A percentile compares a stretch with the other conserved stretches of the same genome.
Evolutionary conservation across 2,329 filamentous ascomycete genomes (phyloP).

Genomic region (Talaromyces sp.): DNA sequence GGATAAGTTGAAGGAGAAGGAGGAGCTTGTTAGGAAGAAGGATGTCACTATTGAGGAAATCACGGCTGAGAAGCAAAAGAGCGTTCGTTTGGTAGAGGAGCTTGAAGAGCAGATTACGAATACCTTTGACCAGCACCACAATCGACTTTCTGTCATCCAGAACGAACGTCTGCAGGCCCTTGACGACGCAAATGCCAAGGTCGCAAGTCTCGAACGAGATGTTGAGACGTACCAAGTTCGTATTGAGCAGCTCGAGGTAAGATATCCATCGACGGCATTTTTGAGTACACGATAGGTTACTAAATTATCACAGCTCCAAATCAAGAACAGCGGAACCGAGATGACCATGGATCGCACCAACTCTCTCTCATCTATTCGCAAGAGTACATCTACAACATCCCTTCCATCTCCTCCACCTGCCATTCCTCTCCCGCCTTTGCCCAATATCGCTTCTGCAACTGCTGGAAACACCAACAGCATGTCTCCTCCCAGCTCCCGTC

Average conservation of each 20-base stretch:
- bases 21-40: slow-evolving; percentile 46
- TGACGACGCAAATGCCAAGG: slow-evolving; percentile 71
- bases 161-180: slow-evolving; percentile 70
- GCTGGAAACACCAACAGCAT: slow-evolving; percentile 53
- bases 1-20: slow-evolving; percentile 44
- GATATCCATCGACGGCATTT: slow-evolving; percentile 22
- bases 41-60: slow-evolving; percentile 49
- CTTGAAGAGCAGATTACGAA: slow-evolving; percentile 93
- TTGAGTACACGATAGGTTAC: slow-evolving; percentile 5
- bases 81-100: slow-evolving; percentile 86
- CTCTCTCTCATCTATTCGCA: slow-evolving; percentile 69
- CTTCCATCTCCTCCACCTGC: slow-evolving; percentile 87
- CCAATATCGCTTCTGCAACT: slow-evolving; percentile 55
- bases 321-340: slow-evolving; percentile 41
- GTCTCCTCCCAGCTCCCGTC: slow-evolving; percentile 62
- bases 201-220: slow-evolving; percentile 62
- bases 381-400: slow-evolving; percentile 77
- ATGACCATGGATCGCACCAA: slow-evolving; percentile 53
- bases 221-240: slow-evolving; percentile 55
- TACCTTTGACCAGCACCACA: slow-evolving; percentile 94
- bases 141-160: slow-evolving; percentile 79
- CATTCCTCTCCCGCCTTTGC: slow-evolving; percentile 91
- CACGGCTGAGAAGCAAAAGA: slow-evolving; percentile 75
- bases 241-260: slow-evolving; percentile 73
- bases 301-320: slow-evolving; percentile 35